A percentile compares a stretch with the other conserved stretches of the same genome.
phyloP scores from a whole-genome alignment of 345 rosid species.

The Gossypium turneri region DNA sequence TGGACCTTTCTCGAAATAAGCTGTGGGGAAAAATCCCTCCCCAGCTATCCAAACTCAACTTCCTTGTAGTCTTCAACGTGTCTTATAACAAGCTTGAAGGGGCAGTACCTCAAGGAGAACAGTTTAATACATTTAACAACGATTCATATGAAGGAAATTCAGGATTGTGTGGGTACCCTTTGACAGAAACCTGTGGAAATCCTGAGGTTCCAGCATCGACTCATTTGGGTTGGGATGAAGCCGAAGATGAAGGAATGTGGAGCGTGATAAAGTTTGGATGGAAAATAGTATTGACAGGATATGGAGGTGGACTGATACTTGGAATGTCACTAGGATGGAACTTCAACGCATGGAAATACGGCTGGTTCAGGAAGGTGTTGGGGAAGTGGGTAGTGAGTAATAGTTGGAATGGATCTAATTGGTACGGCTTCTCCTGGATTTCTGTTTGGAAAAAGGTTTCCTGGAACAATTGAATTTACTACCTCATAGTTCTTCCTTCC shows the following conservation, averaged over 20 bases:
- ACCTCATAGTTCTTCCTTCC: background rate
- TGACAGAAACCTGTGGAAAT: constrained; percentile 16
- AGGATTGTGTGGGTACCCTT: constrained; percentile 22
- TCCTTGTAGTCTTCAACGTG: constrained; percentile 20
- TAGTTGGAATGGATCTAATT: background rate
- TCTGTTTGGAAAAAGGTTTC: background rate
- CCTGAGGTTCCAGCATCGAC: background rate
- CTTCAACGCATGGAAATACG: background rate
- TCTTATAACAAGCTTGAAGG: constrained; percentile 28
- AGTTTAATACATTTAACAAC: constrained; percentile 15
- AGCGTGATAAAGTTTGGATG: constrained; percentile 4
- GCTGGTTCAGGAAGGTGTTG: constrained; percentile 4
- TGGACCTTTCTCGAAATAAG: constrained; percentile 26
- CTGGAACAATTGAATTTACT: background rate
- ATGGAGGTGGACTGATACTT: constrained; percentile 14
- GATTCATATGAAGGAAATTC: constrained; percentile 21
- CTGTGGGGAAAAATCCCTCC: constrained; percentile 22
- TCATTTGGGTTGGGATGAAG: background rate
- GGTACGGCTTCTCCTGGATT: background rate
- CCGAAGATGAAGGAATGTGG: background rate
- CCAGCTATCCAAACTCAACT: constrained; percentile 15
- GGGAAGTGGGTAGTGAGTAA: background rate
- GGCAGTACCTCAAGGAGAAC: constrained; percentile 16
- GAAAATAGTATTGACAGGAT: constrained; percentile 16
- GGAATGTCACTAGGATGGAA: constrained; percentile 15